These are phyloP conservation scores for Ceratobasidium sp. DNA, from an alignment of 1,284 basidiomycete genomes.

Conservation along the genomic window DNA sequence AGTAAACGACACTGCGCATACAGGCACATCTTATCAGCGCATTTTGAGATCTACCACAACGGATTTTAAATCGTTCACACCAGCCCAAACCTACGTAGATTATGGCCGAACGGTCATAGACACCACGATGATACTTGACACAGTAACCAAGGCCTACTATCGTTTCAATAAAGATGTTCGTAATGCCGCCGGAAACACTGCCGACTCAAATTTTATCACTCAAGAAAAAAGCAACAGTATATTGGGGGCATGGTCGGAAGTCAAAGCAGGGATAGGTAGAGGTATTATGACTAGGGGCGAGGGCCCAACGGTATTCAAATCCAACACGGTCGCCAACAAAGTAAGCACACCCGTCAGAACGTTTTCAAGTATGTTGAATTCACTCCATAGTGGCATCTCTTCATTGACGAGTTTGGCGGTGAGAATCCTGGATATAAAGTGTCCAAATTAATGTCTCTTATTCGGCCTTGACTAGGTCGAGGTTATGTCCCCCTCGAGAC, in stretches of 20 bases:
- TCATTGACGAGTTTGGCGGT: conserved; percentile 32
- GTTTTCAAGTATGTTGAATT: neutral
- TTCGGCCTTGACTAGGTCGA: neutral
- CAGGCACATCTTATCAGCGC: conserved; percentile 23
- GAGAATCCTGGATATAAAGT: neutral
- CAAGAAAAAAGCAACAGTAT: conserved; percentile 25
- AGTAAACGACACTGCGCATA: conserved; percentile 23
- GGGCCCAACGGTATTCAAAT: conserved; percentile 31
- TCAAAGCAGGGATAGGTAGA: conserved; percentile 22
- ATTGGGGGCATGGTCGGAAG: conserved; percentile 21
- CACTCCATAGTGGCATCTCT: conserved; percentile 23
- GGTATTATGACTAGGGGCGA: conserved; percentile 28
- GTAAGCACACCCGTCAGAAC: conserved; percentile 3
- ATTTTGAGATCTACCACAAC: conserved; percentile 25
- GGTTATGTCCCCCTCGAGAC: conserved; percentile 33
- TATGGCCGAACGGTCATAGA: conserved; percentile 30
- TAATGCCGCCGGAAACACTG: neutral
- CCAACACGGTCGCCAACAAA: conserved; percentile 33
- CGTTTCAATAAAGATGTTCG: conserved; percentile 37
- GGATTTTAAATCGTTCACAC: conserved; percentile 9
- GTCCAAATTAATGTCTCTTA: neutral
- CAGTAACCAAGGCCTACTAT: conserved; percentile 15
- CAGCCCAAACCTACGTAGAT: conserved; percentile 20
- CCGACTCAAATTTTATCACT: conserved; percentile 28
- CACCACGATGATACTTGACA: conserved; percentile 18